Percentiles rank a stretch among this genome's conserved stretches.
These are phyloP conservation scores for Knoxdaviesia capensis DNA, from an alignment of 2,329 filamentous ascomycete species.

Conservation along the genomic window DNA sequence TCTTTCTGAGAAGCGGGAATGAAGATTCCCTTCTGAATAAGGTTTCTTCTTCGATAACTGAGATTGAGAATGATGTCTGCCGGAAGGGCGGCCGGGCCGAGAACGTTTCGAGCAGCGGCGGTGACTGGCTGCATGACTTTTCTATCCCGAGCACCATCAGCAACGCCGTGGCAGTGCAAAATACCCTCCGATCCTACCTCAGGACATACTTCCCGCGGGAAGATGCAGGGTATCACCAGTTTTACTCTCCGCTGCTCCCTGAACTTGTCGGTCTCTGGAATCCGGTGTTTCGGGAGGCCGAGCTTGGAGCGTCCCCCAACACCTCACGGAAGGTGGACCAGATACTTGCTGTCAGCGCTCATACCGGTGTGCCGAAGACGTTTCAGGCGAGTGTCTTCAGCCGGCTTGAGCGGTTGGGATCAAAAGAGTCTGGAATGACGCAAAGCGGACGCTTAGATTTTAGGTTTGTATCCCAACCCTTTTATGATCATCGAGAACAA, in stretches of 20 bases:
- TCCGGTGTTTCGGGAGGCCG: constrained; percentile 24
- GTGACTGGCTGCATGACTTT: constrained; percentile 14
- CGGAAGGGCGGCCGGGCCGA: too few relatives aligned
- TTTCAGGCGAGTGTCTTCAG: constrained; percentile 26
- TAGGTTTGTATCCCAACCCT: constrained; percentile 19
- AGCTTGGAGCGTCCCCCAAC: constrained; percentile 6
- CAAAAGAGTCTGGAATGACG: constrained; percentile 24
- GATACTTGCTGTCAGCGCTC: constrained; percentile 38
- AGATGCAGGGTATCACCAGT: constrained; percentile 24
- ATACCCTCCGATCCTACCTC: constrained; percentile 32
- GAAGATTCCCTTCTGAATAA: too few relatives aligned
- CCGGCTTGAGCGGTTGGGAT: constrained; percentile 33
- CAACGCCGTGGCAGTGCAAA: constrained; percentile 33
- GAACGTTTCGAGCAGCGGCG: too few relatives aligned
- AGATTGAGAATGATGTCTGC: too few relatives aligned
- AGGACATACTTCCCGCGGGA: constrained; percentile 27
- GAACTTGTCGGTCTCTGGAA: constrained; percentile 31
- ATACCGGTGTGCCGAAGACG: constrained; percentile 29
- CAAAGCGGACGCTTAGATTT: constrained; percentile 38
- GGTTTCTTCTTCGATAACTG: too few relatives aligned
- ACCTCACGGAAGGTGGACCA: constrained; percentile 26
- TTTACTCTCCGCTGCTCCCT: constrained; percentile 24
- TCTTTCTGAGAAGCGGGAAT: too few relatives aligned
- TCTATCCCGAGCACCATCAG: constrained; percentile 15
- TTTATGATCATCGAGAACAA: not conserved